These are phyloP conservation scores for Fusarium penzigii DNA, from an alignment of 2,329 filamentous ascomycete genomes.

Conservation along the genomic window DNA sequence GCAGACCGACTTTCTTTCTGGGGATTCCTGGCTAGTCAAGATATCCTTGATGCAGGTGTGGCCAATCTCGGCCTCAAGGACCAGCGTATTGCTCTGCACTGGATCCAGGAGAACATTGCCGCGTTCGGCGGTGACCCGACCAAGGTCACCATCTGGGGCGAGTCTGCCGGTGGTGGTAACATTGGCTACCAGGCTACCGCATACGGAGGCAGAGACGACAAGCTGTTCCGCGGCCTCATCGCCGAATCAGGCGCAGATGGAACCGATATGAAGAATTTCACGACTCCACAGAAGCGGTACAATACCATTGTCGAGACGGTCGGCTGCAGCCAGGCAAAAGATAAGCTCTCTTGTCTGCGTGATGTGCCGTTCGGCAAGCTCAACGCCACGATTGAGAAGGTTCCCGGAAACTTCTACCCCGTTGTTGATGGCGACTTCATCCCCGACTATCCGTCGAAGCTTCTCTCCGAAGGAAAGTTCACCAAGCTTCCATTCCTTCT, in stretches of 20 bases:
- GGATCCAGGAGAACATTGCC: slow-evolving; percentile 48
- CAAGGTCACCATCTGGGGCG: slow-evolving; percentile 47
- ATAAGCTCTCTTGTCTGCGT: slow-evolving; percentile 34
- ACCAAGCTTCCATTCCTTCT: slow-evolving; percentile 64
- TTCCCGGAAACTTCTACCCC: slow-evolving; percentile 15
- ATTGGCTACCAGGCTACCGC: slow-evolving; percentile 51
- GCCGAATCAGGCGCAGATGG: slow-evolving; percentile 46
- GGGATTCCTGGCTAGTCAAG: slow-evolving; percentile 50
- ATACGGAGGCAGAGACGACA: slow-evolving; percentile 54
- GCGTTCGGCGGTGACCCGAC: slow-evolving; percentile 47
- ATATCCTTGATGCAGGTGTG: slow-evolving; percentile 36
- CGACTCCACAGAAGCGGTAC: slow-evolving; percentile 15
- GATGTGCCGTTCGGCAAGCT: slow-evolving; percentile 20
- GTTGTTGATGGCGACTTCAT: slow-evolving; percentile 41
- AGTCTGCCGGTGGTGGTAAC: slow-evolving; percentile 50
- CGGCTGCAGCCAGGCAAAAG: slow-evolving; percentile 23
- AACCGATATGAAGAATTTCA: slow-evolving; percentile 21
- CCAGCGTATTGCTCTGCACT: slow-evolving; percentile 49
- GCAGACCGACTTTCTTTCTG: slow-evolving; percentile 25
- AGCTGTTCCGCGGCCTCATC: slow-evolving; percentile 56
- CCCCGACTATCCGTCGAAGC: slow-evolving; percentile 45
- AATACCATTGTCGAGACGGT: slow-evolving; percentile 22
- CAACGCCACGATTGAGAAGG: slow-evolving; percentile 16
- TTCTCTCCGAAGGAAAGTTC: slow-evolving; percentile 59
- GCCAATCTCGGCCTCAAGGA: slow-evolving; percentile 52